phyloP scores from a whole-genome alignment of 106 monocot genomes.

The Alisma plantagoaquatica region DNA sequence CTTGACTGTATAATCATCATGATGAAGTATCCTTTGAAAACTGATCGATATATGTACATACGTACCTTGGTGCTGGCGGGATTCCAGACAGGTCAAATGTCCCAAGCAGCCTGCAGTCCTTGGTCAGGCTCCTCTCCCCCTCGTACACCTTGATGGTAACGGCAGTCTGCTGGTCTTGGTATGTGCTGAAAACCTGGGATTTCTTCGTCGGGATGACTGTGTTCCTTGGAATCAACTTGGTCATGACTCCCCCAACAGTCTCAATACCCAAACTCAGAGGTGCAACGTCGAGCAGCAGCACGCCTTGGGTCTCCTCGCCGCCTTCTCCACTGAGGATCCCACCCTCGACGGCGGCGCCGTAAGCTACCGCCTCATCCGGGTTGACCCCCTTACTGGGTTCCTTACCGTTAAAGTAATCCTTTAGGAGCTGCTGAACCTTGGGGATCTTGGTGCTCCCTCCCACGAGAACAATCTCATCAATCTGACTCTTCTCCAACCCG shows the following conservation, averaged over 20 bases:
- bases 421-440: slow-evolving; percentile 16
- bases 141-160: slow-evolving; percentile 24
- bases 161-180: slow-evolving; percentile 22
- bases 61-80: slow-evolving; percentile 36
- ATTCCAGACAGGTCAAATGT: slow-evolving; percentile 35
- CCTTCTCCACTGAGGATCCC: slow-evolving; percentile 16
- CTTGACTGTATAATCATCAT: neutral
- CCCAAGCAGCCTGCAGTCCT: slow-evolving; percentile 29
- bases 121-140: slow-evolving; percentile 36
- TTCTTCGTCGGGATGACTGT: slow-evolving; percentile 27
- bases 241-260: slow-evolving; percentile 27
- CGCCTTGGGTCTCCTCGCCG: slow-evolving; percentile 19
- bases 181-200: slow-evolving; percentile 16
- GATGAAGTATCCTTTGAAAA: neutral
- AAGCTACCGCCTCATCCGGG: slow-evolving; percentile 18
- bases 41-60: neutral
- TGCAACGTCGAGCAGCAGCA: slow-evolving; percentile 22
- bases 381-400: slow-evolving; percentile 16
- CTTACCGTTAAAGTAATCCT: slow-evolving; percentile 11
- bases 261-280: slow-evolving; percentile 23
- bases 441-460: slow-evolving; percentile 17
- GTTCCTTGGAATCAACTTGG: slow-evolving; percentile 27
- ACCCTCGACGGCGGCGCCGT: slow-evolving; percentile 15
- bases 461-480: slow-evolving; percentile 19
- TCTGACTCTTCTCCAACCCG: slow-evolving; percentile 14